Base-by-base conservation (phyloP, 768 basidiomycete species). In the Podaxis sp. region DNA sequence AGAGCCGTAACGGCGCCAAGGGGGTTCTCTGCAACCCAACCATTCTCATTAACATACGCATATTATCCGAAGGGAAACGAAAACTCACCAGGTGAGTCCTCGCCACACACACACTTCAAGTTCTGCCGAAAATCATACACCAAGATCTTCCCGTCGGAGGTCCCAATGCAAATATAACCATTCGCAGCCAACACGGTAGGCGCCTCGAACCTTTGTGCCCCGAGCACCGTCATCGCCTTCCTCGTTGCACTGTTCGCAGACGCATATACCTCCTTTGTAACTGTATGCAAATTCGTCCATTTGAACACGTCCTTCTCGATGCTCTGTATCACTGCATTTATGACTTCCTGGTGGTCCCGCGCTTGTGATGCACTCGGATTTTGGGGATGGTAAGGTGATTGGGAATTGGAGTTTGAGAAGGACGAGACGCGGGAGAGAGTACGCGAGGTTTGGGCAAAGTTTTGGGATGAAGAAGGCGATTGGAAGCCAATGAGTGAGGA, bases 81-180 rank as follows among this genome's bases (percentile, higher is more conserved):
- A 26, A 44, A 66, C 71, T 38, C 74, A 96, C 94, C 85, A 67
- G 84, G 77, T 17, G 76, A 61, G 58, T 91, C 87, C 57, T 78
- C 85, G 8, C 93, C 93, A 66, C 95, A 94, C 10, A 96, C 77
- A 66, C 88, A 87, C 66, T 86, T 86, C 65, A 96, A 70, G 5
- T 87, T 87, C 73, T 99, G 96, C 69, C 88, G 89, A 72, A 97
- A 98, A 73, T 95, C 93, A 73, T 93, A 96, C 1, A 98, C 89
- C 53, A 87, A 81, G 48, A 91, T 80, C 69, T 82, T 86, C 12
- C 96, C 97, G 33, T 79, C 79, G 51, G 88, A 87, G 6, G 91
- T 95, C 15, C 97, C 97, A 6, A 98, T 78, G 66, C 95, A 97
- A 37, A 99, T 85, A 60, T 96, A 76, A 0, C 95, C 96, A 68